phyloP scores from a whole-genome alignment of 75 land plant species.

The Azolla pinnata region DNA sequence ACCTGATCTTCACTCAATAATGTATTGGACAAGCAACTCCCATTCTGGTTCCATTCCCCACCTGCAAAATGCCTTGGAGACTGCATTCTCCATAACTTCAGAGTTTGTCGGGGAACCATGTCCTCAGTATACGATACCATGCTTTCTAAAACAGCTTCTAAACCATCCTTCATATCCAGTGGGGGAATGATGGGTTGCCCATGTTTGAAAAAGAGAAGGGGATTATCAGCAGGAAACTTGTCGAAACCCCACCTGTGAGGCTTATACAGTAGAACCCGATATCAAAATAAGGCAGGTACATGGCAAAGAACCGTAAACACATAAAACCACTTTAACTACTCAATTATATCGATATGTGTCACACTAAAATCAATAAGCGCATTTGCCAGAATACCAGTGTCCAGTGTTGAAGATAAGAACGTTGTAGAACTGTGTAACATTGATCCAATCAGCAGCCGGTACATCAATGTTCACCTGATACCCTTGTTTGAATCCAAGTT shows the following conservation, averaged over 20 bases:
- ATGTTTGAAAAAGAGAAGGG: slow-evolving; percentile 62
- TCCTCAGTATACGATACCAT: slow-evolving; percentile 53
- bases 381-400: slow-evolving; percentile 49
- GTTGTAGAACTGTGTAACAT: slow-evolving; percentile 62
- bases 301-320: neutral
- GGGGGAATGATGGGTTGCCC: slow-evolving; percentile 65
- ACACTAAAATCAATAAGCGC: neutral
- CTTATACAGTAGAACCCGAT: neutral
- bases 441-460: slow-evolving; percentile 84
- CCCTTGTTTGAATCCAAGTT: slow-evolving; percentile 41
- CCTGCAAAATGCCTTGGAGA: slow-evolving; percentile 93
- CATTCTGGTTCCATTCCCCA: slow-evolving; percentile 95
- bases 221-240: slow-evolving; percentile 75
- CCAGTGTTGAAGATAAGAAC: slow-evolving; percentile 84
- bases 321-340: neutral
- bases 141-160: slow-evolving; percentile 50
- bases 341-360: neutral
- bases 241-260: slow-evolving; percentile 66
- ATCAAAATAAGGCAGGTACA: neutral
- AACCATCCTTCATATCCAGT: slow-evolving; percentile 56
- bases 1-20: slow-evolving; percentile 68
- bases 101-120: slow-evolving; percentile 35
- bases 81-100: slow-evolving; percentile 85
- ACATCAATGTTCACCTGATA: slow-evolving; percentile 68
- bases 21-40: slow-evolving; percentile 58